A percentile compares a stretch with the other conserved stretches of the same genome.
These are phyloP conservation scores for Pseudocercospora ulei DNA, from an alignment of 2,329 filamentous ascomycete genomes.

Conservation along the genomic window DNA sequence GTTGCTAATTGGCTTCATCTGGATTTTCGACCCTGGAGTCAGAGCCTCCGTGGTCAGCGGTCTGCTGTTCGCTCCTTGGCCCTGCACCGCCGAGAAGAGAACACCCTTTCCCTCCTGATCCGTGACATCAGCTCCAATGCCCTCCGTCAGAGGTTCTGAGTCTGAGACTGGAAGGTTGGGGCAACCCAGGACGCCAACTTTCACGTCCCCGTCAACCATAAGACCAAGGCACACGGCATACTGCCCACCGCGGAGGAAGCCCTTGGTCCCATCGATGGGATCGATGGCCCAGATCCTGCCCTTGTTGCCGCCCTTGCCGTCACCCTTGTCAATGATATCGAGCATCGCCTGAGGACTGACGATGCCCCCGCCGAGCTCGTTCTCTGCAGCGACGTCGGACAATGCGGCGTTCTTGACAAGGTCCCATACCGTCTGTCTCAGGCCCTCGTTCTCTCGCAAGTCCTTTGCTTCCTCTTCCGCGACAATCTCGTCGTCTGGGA, in stretches of 20 bases:
- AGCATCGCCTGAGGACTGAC: constrained; percentile 55
- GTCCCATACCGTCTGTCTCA: constrained; percentile 72
- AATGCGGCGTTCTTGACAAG: constrained; percentile 66
- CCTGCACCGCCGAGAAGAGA: constrained; percentile 72
- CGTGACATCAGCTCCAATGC: constrained; percentile 63
- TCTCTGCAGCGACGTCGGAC: constrained; percentile 54
- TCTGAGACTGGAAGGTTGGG: constrained; percentile 91
- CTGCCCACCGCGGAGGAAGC: constrained; percentile 89
- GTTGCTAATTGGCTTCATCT: constrained; percentile 67
- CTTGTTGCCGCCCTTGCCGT: constrained; percentile 58
- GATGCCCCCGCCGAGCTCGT: constrained; percentile 60
- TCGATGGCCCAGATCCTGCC: constrained; percentile 93
- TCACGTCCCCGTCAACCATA: constrained; percentile 86
- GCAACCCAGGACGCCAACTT: constrained; percentile 87
- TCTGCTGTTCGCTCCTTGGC: constrained; percentile 69
- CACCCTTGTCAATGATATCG: constrained; percentile 50
- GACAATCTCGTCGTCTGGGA: constrained; percentile 82
- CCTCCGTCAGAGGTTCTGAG: constrained; percentile 56
- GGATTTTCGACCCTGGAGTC: constrained; percentile 53
- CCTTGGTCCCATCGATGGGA: constrained; percentile 95
- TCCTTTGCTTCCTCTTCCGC: constrained; percentile 86
- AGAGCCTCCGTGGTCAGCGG: constrained; percentile 53
- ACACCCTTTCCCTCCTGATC: constrained; percentile 71
- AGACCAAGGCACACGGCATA: constrained; percentile 91
- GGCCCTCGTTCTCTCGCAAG: constrained; percentile 59